Evolutionary conservation across 257 asterid genomes (phyloP).

Genomic region (Scutellaria minor): DNA sequence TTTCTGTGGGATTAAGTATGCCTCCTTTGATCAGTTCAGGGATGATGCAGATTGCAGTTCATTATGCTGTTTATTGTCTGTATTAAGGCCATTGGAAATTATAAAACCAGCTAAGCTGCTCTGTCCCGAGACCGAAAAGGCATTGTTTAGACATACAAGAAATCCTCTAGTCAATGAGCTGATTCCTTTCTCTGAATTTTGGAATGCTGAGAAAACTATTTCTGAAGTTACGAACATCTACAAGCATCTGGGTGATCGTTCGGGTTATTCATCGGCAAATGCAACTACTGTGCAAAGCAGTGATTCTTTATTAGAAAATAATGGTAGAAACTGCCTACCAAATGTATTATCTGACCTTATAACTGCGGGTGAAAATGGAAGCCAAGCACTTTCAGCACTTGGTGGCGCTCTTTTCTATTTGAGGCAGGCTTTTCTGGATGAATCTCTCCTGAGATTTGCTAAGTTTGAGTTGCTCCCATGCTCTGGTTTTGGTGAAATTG

Average conservation of each 20-base stretch:
- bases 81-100: constrained; percentile 93
- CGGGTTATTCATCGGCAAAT: constrained; percentile 41
- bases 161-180: constrained; percentile 83
- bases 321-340: constrained; percentile 57
- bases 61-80: constrained; percentile 82
- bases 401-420: constrained; percentile 91
- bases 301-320: constrained; percentile 45
- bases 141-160: constrained; percentile 74
- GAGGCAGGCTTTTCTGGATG: constrained; percentile 89
- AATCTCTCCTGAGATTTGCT: constrained; percentile 81
- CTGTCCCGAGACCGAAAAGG: constrained; percentile 82
- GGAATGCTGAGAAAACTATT: constrained; percentile 88
- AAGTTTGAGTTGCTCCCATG: constrained; percentile 87
- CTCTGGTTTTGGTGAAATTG: constrained; percentile 68
- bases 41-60: constrained; percentile 95
- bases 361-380: constrained; percentile 76
- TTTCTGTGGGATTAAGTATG: constrained; percentile 32
- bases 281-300: constrained; percentile 38
- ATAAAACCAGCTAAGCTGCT: constrained; percentile 91
- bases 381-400: constrained; percentile 88
- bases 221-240: constrained; percentile 62
- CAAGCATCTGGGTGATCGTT: constrained; percentile 46
- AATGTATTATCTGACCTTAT: constrained; percentile 66
- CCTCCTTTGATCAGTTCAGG: constrained; percentile 65
- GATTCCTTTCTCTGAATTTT: constrained; percentile 87